phyloP scores from a whole-genome alignment of 2,329 filamentous ascomycete genomes.

The Blastomyces silverae region DNA sequence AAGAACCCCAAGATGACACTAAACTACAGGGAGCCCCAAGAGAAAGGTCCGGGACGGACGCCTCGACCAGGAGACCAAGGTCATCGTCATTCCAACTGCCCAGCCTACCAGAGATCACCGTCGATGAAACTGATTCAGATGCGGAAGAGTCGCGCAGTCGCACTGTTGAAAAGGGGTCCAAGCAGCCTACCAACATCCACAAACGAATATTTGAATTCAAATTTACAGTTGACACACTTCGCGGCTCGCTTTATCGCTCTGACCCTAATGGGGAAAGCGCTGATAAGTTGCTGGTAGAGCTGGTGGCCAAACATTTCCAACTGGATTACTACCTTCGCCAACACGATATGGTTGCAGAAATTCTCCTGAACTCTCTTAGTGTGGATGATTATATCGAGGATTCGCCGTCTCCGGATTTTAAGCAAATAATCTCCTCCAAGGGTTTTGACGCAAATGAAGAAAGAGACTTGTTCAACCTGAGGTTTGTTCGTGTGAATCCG shows the following conservation, averaged over 20 bases:
- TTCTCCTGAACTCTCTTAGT: constrained; percentile 76
- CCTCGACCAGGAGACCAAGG: constrained; percentile 42
- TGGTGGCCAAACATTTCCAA: constrained; percentile 82
- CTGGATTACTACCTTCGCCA: constrained; percentile 81
- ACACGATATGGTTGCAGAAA: constrained; percentile 89
- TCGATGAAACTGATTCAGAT: constrained; percentile 58
- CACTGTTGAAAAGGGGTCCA: constrained; percentile 28
- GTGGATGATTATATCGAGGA: constrained; percentile 93
- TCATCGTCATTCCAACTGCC: constrained; percentile 68
- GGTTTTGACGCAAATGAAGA: constrained; percentile 61
- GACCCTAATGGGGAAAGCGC: constrained; percentile 68
- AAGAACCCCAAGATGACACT: constrained; percentile 36
- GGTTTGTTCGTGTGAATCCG: constrained; percentile 81
- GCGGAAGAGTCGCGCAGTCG: constrained; percentile 48
- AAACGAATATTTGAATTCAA: constrained; percentile 94
- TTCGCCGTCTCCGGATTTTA: constrained; percentile 75
- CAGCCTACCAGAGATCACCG: constrained; percentile 64
- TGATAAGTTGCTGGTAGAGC: constrained; percentile 78
- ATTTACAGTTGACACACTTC: constrained; percentile 89
- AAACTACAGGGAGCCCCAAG: constrained; percentile 32
- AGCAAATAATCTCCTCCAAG: constrained; percentile 93
- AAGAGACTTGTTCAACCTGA: constrained; percentile 77
- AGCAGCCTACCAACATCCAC: constrained; percentile 62
- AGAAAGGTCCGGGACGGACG: constrained; percentile 35
- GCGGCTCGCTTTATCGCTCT: constrained; percentile 83